Base-by-base conservation (phyloP, 257 asterid species). In the Primulina eburnea region DNA sequence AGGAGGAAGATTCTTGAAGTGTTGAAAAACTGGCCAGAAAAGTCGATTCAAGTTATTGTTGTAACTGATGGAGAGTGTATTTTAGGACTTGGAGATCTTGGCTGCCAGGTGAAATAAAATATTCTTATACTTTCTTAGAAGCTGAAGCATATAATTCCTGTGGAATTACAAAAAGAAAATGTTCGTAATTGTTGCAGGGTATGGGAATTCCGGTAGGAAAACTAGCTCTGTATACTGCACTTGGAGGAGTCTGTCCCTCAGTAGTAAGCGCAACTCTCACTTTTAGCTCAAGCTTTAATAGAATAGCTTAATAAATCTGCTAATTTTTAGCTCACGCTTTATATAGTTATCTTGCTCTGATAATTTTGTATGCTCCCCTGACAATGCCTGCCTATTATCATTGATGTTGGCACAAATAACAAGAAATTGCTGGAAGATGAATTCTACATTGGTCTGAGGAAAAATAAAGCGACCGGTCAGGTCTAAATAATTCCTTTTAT, bases 201-300 rank as follows among this genome's bases (percentile, higher is more conserved):
- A 89, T 92, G 98, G 98, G 98, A 57, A 92, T 92, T 76, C 98
- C 98, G 3, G 98, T 92, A 10, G 98, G 98, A 75, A 92, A 92
- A 78, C 96, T 92, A 47, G 84, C 98, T 68, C 91, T 92, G 0
- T 92, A 89, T 82, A 92, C 95, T 29, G 98, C 98, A 74, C 92
- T 92, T 59, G 98, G 98, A 68, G 98, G 98, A 24, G 95, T 92
- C 72, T 95, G 98, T 34, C 98, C 98, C 71, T 92, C 98, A 60
- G 88, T 86, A 18, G 98, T 92, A 81, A 87, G 95, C 79, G 61
- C 68, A 57, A n/a, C 61, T 61, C 64, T 35, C 68, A 56, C 78
- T 67, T 14, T 43, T 57, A 17, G 50, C 8, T 29, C 7, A 40
- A 20, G 57, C 29, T 34, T 14, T 64, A 37, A 74, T 33, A 33